Percentiles rank a stretch among this genome's conserved stretches.
Conservation (phyloP, 2,329 filamentous ascomycete genomes). For the Helicocarpus griseus region DNA sequence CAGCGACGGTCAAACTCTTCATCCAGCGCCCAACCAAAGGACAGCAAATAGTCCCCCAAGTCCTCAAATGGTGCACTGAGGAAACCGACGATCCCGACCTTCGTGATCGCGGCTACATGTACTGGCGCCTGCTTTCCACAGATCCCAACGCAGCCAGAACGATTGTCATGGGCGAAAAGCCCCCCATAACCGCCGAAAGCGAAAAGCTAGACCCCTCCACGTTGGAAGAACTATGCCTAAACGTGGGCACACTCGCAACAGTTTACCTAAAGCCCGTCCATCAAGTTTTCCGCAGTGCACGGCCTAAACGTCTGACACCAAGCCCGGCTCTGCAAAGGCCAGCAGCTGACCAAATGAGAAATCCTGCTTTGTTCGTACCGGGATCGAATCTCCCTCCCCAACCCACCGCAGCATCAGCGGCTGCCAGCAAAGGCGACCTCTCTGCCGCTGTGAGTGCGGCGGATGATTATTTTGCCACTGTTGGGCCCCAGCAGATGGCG, state of each 20-base stretch:
- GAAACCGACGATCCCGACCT: constrained; percentile 99
- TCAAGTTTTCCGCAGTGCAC: constrained; percentile 85
- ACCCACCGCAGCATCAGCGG: constrained; percentile 19
- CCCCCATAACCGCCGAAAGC: constrained; percentile 88
- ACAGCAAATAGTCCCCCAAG: constrained; percentile 83
- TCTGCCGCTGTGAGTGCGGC: constrained; percentile 70
- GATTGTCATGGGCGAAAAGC: constrained; percentile 96
- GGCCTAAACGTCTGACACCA: constrained; percentile 67
- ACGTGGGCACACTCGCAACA: constrained; percentile 89
- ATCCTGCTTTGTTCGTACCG: constrained; percentile 30
- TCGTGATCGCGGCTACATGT: constrained; percentile 95
- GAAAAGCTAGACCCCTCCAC: constrained; percentile 87
- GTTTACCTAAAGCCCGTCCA: constrained; percentile 98
- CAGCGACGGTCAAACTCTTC: constrained; percentile 94
- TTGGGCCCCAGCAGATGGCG: constrained; percentile 65
- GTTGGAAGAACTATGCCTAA: constrained; percentile 93
- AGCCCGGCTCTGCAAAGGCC: constrained; percentile 76
- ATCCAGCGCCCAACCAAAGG: constrained; percentile 94
- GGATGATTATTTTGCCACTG: constrained; percentile 77
- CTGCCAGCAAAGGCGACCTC: constrained; percentile 40
- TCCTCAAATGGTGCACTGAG: constrained; percentile 96
- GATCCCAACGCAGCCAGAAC: constrained; percentile 78
- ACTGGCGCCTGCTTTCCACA: constrained; percentile 91
- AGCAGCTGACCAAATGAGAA: constrained; percentile 37
- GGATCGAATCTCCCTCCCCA: constrained; percentile 20